phyloP scores from a whole-genome alignment of 352 stramenopile genomes.

The Pythium diclinum region DNA sequence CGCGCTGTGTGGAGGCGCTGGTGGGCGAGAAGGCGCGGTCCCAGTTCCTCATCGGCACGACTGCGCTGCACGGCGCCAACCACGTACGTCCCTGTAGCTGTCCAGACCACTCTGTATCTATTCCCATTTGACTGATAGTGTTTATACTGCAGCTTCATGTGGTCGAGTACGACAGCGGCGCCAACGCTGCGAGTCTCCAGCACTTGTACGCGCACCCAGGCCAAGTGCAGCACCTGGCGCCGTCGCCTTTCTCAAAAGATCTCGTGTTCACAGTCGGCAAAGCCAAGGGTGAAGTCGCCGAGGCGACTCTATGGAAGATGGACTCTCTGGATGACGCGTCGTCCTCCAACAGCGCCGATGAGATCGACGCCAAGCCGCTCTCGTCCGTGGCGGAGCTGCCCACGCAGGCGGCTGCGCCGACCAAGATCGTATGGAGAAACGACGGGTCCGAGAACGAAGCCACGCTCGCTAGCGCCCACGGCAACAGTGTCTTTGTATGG shows the following conservation, averaged over 20 bases:
- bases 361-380: constrained; percentile 29
- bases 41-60: constrained; percentile 69
- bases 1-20: constrained; percentile 66
- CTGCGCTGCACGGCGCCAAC: constrained; percentile 61
- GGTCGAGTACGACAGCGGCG: constrained; percentile 50
- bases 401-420: constrained; percentile 4
- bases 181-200: constrained; percentile 35
- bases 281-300: constrained; percentile 27
- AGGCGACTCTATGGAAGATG: constrained; percentile 55
- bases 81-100: constrained; percentile 33
- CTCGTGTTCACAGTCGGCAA: constrained; percentile 62
- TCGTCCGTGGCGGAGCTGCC: constrained; percentile 37
- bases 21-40: constrained; percentile 55
- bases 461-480: constrained; percentile 14
- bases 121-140: not conserved
- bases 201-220: constrained; percentile 44
- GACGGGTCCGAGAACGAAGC: constrained; percentile 10
- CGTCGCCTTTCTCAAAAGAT: constrained; percentile 43
- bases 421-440: constrained; percentile 39
- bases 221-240: constrained; percentile 49
- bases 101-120: not conserved
- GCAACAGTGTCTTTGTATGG: constrained; percentile 41
- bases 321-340: constrained; percentile 21
- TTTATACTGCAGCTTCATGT: constrained; percentile 41
- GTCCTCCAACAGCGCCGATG: constrained; percentile 14